These are phyloP conservation scores for Brachypodium distachyon DNA, from an alignment of 202 grass and related monocot species.

Conservation along the genomic window DNA sequence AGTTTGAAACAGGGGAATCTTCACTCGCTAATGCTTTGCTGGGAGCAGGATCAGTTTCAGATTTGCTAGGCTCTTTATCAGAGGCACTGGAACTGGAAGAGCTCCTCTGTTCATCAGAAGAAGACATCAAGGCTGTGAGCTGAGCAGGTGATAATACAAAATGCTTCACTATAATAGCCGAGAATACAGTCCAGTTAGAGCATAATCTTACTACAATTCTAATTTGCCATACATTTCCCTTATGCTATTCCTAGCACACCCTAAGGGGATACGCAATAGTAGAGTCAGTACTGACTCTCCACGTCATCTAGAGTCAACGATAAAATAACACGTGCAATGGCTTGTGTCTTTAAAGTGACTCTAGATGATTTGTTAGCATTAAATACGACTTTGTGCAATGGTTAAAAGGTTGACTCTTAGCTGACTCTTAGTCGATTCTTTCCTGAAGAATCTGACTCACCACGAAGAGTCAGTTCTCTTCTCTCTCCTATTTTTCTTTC, in stretches of 20 bases:
- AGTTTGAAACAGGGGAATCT: conserved; percentile 35
- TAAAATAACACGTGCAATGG: no score
- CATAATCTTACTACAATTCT: not conserved
- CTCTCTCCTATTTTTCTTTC: no score
- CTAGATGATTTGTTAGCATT: no score
- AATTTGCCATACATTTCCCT: not conserved
- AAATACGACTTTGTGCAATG: no score
- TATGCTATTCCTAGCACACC: not conserved
- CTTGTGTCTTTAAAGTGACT: no score
- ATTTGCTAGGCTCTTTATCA: conserved; percentile 29
- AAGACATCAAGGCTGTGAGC: conserved; percentile 4
- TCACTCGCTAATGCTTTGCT: conserved; percentile 21
- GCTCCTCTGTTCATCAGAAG: conserved; percentile 50
- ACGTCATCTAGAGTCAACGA: no score
- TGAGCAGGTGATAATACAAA: not conserved
- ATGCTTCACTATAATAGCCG: not conserved
- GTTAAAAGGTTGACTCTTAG: no score
- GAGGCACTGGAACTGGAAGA: conserved; percentile 7
- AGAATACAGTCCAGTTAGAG: not conserved
- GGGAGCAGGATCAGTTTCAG: conserved; percentile 18
- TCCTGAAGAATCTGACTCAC: no score
- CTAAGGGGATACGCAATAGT: no score
- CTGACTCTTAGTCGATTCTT: no score
- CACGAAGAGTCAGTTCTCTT: no score
- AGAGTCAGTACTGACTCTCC: no score